Base-by-base conservation (phyloP, 2,329 filamentous ascomycete species). In the Monilinia fructigena region DNA sequence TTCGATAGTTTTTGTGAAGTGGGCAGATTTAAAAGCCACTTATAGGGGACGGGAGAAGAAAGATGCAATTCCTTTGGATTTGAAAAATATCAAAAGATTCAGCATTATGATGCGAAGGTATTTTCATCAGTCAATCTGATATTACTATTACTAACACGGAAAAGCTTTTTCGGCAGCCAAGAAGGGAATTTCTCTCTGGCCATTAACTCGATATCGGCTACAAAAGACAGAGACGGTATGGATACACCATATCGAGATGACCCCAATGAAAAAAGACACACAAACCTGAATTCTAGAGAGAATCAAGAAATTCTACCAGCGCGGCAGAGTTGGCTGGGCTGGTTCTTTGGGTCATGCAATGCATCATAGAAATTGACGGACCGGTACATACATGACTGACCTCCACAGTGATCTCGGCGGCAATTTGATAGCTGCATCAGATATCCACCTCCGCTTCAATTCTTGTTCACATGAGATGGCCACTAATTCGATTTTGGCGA, bases 51-150 rank as follows among this genome's bases (percentile, higher is more conserved):
- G 83, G 72, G 82, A 87, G 68, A 83, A 85, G 74, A 78, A 83
- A 23, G 86, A 89, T 77, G 85, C 85, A 0, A 76, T 81, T 66
- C 81, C 83, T 6, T 75, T 95, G 71, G 80, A 92, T 71, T 73
- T 84, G 69, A 80, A 80, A 58, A 79, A 80, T 54, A 80, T 95
- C 50, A 89, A 85, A 77, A 82, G 89, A 56, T 80, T 94, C 40
- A 88, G 87, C 61, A 81, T 95, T 67, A 93, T 95, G 91, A 90
- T 90, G 82, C 80, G 92, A 75, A 95, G 91, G 91, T 92, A 77
- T 67, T 80, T 75, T 4, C 11, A n/a, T 7, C 35, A 31, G 42
- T 45, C 31, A 38, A 40, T 18, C 18, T 63, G 31, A 40, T 59
- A 59, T 55, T 42, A 52, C 61, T 64, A 70, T 69, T n/a, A 31